Evolutionary conservation across 306 rosid species (phyloP).

Genomic region (Acacia acuminata): DNA sequence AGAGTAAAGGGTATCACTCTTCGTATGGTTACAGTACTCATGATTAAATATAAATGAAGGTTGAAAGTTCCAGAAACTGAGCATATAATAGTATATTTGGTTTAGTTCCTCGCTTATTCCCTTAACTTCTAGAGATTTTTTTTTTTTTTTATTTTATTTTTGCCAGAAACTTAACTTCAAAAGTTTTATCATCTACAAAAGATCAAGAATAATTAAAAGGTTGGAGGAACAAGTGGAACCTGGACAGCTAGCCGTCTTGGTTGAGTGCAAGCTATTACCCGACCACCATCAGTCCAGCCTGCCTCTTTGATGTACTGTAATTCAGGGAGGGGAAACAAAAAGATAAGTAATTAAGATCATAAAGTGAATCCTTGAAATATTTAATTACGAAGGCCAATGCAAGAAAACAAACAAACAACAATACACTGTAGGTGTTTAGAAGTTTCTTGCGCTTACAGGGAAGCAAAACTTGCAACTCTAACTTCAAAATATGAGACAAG

Average conservation of each 20-base stretch:
- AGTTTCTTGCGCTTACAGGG: neutral
- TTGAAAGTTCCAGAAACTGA: neutral
- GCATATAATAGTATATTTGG: neutral
- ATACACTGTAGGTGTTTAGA: neutral
- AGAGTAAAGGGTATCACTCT: neutral
- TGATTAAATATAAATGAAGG: neutral
- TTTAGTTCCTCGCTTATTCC: neutral
- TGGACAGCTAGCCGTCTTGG: conserved; percentile 94
- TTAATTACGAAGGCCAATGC: neutral
- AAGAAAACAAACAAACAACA: neutral
- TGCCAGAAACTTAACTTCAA: no score
- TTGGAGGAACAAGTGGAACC: conserved; percentile 40
- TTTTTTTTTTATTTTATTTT: no score
- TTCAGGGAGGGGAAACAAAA: neutral
- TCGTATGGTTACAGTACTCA: neutral
- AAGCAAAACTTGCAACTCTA: neutral
- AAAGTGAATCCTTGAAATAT: neutral
- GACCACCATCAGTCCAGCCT: conserved; percentile 92
- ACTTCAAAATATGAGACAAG: neutral
- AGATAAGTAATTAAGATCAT: neutral
- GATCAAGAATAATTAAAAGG: neutral
- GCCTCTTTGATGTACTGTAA: conserved; percentile 82
- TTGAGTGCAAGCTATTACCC: conserved; percentile 88
- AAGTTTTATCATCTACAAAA: neutral
- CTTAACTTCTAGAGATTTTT: neutral